Evolutionary conservation across 768 basidiomycete genomes (phyloP), one percentile per base, ranked within the genome.

Genomic region (Leccinum uliginosum): DNA sequence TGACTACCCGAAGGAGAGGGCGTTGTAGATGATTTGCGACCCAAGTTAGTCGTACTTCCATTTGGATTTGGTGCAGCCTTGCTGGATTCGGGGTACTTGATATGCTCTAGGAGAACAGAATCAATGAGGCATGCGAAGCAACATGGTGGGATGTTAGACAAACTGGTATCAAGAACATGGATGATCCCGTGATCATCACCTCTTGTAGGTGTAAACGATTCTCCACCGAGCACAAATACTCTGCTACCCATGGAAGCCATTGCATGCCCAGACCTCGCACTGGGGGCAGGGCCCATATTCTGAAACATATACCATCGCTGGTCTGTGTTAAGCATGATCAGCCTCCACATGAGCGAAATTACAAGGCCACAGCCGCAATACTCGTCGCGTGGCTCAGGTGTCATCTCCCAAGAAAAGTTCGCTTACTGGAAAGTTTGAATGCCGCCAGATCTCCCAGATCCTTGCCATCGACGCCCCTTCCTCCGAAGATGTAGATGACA

Each of bases 281-380:
- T 86, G 1, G 97, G 97, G 15, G 92, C 83, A 17, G 96, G 96
- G 0, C 97, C 97, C 97, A 99, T 99, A 68, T 98, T 97, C 73
- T 98, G 94, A 78, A 99, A 99, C 93, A 95, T 98, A 75, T 95
- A 99, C 97, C 97, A 99, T 64, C 97, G 82, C 67, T 93, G 91
- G 73, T 94, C 96, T 98, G 69, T 29, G 47, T 45, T 17, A 48
- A 53, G 14, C 2, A 57, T 27, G 6, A 54, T 71, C 54, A 70
- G 59, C 47, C 15, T 35, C 32, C 17, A 10, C 24, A 48, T 58
- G 43, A 27, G 51, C 62, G 50, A 32, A 34, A 43, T 44, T 4
- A 59, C 10, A 34, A 45, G 32, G 48, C 30, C 27, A 40, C n/a
- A 30, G 23, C 23, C 21, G n/a, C 15, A 34, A 51, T 6, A 27